Percentiles rank a stretch among this genome's conserved stretches.
These are phyloP conservation scores for Pythium utonaiense DNA, from an alignment of 352 stramenopile species.

Conservation along the genomic window DNA sequence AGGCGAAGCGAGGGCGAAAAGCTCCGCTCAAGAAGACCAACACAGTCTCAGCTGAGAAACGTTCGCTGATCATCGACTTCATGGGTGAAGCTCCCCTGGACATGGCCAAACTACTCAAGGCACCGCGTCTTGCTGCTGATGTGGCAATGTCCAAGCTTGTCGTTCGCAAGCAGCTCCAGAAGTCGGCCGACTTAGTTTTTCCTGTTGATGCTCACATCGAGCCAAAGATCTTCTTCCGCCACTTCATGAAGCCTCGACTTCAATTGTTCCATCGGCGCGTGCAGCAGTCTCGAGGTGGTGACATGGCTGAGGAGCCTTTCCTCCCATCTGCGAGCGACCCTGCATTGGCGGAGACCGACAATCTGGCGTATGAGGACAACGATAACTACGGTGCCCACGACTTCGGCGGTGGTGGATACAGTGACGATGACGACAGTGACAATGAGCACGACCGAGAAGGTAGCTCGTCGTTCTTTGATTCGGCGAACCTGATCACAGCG, in stretches of 20 bases:
- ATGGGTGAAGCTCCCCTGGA: constrained; percentile 41
- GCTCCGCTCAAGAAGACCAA: constrained; percentile 12
- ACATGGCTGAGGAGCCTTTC: constrained; percentile 6
- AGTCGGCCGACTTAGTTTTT: constrained; percentile 63
- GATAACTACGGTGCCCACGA: constrained; percentile 18
- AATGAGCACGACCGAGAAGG: constrained; percentile 33
- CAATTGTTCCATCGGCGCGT: constrained; percentile 49
- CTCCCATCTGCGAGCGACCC: constrained; percentile 21
- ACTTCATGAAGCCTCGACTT: constrained; percentile 75
- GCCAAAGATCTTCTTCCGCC: constrained; percentile 60
- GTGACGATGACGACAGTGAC: constrained; percentile 32
- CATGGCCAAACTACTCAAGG: constrained; percentile 41
- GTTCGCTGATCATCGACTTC: constrained; percentile 50
- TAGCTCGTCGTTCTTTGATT: constrained; percentile 36
- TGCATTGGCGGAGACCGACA: constrained; percentile 13
- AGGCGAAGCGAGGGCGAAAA: constrained; percentile 20
- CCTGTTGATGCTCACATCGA: constrained; percentile 77
- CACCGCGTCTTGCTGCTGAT: constrained; percentile 28
- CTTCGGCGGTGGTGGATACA: constrained; percentile 22
- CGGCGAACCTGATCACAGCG: constrained; percentile 69
- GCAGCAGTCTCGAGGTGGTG: constrained; percentile 13
- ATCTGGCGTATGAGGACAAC: constrained; percentile 16
- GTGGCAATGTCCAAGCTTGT: constrained; percentile 51
- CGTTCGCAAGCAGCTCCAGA: constrained; percentile 45
- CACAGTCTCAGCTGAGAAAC: constrained; percentile 35